These are phyloP conservation scores for Apocynum venetum DNA, from an alignment of 257 asterid genomes.

Conservation along the genomic window DNA sequence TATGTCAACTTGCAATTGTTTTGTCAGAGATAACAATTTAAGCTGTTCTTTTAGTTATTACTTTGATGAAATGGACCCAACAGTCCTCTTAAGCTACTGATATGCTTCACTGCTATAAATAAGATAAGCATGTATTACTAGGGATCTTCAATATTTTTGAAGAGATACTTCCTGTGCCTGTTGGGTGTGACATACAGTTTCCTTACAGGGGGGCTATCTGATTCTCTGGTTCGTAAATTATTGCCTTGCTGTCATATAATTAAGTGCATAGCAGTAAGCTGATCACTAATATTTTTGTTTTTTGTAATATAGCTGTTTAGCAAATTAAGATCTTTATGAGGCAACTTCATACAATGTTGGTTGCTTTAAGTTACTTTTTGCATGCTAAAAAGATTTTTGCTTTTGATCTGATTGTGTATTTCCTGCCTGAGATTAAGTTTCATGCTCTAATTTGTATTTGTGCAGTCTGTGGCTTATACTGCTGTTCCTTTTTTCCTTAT, in stretches of 20 bases:
- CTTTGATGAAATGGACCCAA: background rate
- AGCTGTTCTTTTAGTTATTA: background rate
- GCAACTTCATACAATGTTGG: background rate
- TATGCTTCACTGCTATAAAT: background rate
- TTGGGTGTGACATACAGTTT: background rate
- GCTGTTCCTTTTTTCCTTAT: conserved; percentile 57
- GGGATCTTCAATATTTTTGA: background rate
- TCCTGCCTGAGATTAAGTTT: background rate
- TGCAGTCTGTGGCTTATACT: conserved; percentile 73
- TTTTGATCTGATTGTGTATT: background rate
- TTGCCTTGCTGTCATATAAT: background rate
- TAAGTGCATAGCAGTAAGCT: background rate
- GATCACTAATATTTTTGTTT: background rate
- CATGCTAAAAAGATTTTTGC: background rate
- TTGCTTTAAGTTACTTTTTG: background rate
- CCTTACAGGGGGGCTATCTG: background rate
- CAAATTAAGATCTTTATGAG: background rate
- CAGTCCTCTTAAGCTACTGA: background rate
- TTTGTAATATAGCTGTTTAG: background rate
- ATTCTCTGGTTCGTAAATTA: background rate
- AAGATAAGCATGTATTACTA: background rate
- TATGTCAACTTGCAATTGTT: background rate
- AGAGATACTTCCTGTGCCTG: background rate
- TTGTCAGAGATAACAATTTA: background rate
- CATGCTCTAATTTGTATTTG: conserved; percentile 12